Evolutionary conservation across 2,329 filamentous ascomycete genomes (phyloP), one percentile per base, ranked within the genome.

Genomic region (Colletotrichum godetiae): DNA sequence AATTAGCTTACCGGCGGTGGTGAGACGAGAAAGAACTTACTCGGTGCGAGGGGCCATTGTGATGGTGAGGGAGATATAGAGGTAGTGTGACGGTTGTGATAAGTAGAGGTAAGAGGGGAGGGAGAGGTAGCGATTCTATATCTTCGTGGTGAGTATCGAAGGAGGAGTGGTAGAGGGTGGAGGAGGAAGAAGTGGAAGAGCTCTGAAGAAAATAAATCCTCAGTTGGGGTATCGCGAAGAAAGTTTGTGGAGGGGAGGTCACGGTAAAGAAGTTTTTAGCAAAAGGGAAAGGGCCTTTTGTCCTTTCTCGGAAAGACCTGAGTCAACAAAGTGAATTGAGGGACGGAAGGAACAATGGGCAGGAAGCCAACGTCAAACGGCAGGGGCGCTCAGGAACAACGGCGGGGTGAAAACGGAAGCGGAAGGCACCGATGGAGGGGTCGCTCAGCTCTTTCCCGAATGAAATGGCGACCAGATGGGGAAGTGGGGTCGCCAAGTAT

Each of bases 31-130:
- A 81, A 52, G 27, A 59, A 81, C 84, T 76, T 83, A 86, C 86
- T 88, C 85, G 71, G 82, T 86, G 68, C 81, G 82, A 67, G 84
- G 81, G 46, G 83, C 81, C 86, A 87, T 88, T 72, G 58, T 77
- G 63, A 42, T 10, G 65, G 37, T 37, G 22, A 56, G 11, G 33
- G 75, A 13, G 75, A 42, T 61, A 33, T 66, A 49, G 6, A 37
- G 73, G 53, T 66, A 67, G 5, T 59, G 19, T 12, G 31, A 60
- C 42, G 10, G n/a, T 10, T 12, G 13, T 2, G 29, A 37, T 8
- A 4, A 10, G 8, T 4, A 7, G 19, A 49, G 42, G 19, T n/a
- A 13, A 37, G 10, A 37, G 49, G 12, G 27, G 31, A 29, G 6
- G 19, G 22, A 37, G n/a, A 12, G 6, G 61, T n/a, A 31, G 15